Conservation (phyloP, 148 eudicot genomes). For the Selenicereus undatus region DNA sequence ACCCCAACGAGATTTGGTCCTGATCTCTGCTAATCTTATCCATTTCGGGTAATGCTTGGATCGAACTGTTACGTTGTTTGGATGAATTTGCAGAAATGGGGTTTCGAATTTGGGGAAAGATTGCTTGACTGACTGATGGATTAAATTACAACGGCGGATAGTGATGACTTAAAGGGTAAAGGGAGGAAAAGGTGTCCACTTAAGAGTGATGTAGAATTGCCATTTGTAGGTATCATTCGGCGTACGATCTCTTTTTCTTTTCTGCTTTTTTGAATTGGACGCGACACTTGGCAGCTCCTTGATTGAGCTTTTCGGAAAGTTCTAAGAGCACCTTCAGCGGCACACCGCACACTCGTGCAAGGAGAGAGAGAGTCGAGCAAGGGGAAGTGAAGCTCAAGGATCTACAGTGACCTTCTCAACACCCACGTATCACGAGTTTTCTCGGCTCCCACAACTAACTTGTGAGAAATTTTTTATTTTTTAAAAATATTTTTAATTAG, state of each 20-base stretch:
- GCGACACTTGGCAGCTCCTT: background rate
- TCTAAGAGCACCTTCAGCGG: background rate
- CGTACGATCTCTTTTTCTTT: conserved; percentile 5
- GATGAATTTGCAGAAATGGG: background rate
- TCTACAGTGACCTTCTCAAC: too few relatives aligned
- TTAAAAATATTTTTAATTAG: too few relatives aligned
- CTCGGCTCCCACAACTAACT: too few relatives aligned
- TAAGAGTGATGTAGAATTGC: conserved; percentile 13
- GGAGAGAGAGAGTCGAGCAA: too few relatives aligned
- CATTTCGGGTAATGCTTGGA: background rate
- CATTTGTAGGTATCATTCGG: conserved; percentile 15
- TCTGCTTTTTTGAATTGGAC: background rate
- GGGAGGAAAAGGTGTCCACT: background rate
- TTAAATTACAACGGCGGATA: too few relatives aligned
- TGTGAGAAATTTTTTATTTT: too few relatives aligned
- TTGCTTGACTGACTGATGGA: background rate
- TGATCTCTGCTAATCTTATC: background rate
- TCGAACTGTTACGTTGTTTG: background rate
- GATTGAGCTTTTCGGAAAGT: background rate
- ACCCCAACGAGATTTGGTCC: background rate
- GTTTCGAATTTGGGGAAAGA: background rate
- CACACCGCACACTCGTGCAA: too few relatives aligned
- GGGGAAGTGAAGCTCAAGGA: too few relatives aligned
- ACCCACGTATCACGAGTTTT: too few relatives aligned
- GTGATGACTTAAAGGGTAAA: background rate